phyloP scores from a whole-genome alignment of 805 yeast species.

The Ogataea saltuana region DNA sequence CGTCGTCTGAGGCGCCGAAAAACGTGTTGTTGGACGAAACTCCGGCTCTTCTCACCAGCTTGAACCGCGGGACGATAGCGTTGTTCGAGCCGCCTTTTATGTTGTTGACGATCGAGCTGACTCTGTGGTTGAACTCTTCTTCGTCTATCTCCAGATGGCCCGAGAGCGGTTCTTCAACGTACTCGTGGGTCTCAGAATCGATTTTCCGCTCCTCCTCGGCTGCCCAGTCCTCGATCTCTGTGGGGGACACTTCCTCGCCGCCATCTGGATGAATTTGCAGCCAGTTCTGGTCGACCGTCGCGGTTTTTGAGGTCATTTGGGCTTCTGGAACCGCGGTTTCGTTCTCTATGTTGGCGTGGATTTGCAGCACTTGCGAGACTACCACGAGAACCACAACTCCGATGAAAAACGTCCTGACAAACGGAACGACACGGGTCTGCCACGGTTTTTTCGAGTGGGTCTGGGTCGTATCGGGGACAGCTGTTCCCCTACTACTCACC shows the following conservation, averaged over 20 bases:
- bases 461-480: neutral
- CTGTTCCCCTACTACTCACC: no score
- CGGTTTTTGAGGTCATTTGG: no score
- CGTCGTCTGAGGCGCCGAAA: neutral
- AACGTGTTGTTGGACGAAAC: constrained; percentile 4
- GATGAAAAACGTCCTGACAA: neutral
- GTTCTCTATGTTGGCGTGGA: neutral
- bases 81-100: constrained; percentile 27
- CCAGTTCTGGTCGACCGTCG: no score
- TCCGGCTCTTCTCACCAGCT: constrained; percentile 26
- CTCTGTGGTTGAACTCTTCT: constrained; percentile 15
- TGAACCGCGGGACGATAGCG: constrained; percentile 33
- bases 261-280: neutral
- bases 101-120: constrained; percentile 26
- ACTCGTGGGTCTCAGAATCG: constrained; percentile 2
- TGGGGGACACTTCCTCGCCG: neutral
- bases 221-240: constrained; percentile 5
- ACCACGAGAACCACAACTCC: neutral
- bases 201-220: constrained; percentile 3
- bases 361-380: neutral
- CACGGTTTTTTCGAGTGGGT: neutral
- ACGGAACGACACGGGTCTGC: neutral
- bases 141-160: constrained; percentile 3
- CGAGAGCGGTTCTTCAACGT: neutral
- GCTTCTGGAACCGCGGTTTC: neutral